Base-by-base conservation (phyloP, 371 early-diverging fungal genomes). In the Mortierella sp. region DNA sequence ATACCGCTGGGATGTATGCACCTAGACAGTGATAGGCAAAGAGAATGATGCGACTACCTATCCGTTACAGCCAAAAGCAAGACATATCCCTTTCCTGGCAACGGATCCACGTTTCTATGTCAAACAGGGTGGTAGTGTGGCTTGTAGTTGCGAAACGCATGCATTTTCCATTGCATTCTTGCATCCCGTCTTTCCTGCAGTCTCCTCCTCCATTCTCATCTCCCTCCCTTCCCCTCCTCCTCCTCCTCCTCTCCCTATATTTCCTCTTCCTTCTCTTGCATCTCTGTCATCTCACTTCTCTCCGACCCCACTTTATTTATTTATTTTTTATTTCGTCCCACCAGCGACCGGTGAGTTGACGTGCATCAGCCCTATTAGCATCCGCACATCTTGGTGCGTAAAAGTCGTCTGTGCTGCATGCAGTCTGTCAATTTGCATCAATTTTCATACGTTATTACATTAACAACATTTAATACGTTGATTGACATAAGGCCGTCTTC, bases 201-300 rank as follows among this genome's bases (percentile, higher is more conserved):
- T 24, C 69, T 40, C 51, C 6, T 24, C 35, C 55, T 55, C 70
- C 47, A 67, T 30, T 59, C 28, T 12, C 43, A 24, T 22, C 55
- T 52, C 28, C 30, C 57, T 40, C 30, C 55, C 28, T 64, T 14
- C 28, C 12, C 32, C 22, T 14, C 70, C 47, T 49, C 52, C 9
- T n/a, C 22, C 51, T 64, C 47, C 20, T 45, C 37, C 45, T 68
- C n/a, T 43, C 43, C 22, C 52, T 22, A 58, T 59, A 39, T 20
- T 9, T 61, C 28, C 66, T 22, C 49, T 22, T 24, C 12, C 51
- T n/a, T n/a, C n/a, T 40, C 49, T 22, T 24, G 20, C 51, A 45
- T n/a, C 62, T 52, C 66, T 47, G 37, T 20, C 45, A 51, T 5
- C 66, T 47, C 45, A 32, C 28, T 51, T 37, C 37, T 54, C 35